These are phyloP conservation scores for Aureobasidium sp. DNA, from an alignment of 2,329 filamentous ascomycete genomes.

Conservation along the genomic window DNA sequence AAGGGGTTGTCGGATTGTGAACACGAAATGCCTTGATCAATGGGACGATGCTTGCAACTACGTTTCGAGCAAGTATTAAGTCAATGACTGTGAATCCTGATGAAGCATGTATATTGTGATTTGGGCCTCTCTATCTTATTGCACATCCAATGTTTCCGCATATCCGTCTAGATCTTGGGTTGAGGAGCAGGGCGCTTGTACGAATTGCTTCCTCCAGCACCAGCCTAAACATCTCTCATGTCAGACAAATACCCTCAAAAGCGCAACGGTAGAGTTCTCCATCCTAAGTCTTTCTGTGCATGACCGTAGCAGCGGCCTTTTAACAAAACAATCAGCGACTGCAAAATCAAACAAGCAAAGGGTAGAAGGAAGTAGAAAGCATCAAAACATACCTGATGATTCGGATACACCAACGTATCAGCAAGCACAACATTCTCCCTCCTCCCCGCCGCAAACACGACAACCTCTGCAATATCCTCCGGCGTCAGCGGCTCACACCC, in stretches of 20 bases:
- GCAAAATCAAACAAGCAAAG: background rate
- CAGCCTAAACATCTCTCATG: constrained; percentile 22
- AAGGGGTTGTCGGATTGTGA: too few relatives aligned
- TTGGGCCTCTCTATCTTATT: too few relatives aligned
- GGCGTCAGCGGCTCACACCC: constrained; percentile 77
- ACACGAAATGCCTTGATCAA: too few relatives aligned
- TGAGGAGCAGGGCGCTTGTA: background rate
- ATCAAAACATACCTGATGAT: constrained; percentile 64
- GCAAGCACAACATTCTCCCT: constrained; percentile 87
- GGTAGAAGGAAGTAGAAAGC: background rate
- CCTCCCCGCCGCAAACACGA: constrained; percentile 78
- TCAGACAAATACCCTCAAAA: background rate
- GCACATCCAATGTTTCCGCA: too few relatives aligned
- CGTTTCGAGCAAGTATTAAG: too few relatives aligned
- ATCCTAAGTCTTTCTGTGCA: constrained; percentile 35
- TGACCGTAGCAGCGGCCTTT: constrained; percentile 38
- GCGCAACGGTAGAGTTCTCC: background rate
- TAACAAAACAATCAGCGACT: constrained; percentile 17
- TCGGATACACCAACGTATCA: constrained; percentile 80
- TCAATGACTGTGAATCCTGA: too few relatives aligned
- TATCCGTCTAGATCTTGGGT: background rate
- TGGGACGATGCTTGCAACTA: too few relatives aligned
- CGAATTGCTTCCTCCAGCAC: constrained; percentile 22
- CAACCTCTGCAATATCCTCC: constrained; percentile 83
- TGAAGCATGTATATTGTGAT: too few relatives aligned